phyloP scores from a whole-genome alignment of 2,329 filamentous ascomycete genomes.

The Alternaria alternata region DNA sequence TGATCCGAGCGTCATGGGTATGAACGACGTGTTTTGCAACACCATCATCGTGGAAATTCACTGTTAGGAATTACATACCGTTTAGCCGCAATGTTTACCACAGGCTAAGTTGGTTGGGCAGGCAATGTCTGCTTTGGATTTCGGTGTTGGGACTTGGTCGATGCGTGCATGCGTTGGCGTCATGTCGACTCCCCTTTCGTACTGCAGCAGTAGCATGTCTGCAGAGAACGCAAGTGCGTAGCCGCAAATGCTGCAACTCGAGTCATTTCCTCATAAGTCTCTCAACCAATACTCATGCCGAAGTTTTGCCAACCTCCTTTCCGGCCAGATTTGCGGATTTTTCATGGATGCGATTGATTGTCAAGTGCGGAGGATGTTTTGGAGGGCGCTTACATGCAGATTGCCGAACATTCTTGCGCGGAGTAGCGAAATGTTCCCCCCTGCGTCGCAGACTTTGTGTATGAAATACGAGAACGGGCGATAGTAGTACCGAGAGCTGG shows the following conservation, averaged over 20 bases:
- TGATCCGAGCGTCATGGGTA: not conserved
- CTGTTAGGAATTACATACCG: not conserved
- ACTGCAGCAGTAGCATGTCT: constrained; percentile 31
- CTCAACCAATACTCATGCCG: constrained; percentile 10
- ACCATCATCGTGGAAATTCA: not conserved
- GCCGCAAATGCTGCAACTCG: constrained; percentile 23
- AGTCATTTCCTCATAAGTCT: constrained; percentile 25
- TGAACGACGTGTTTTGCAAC: not conserved
- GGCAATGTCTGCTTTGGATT: constrained; percentile 10
- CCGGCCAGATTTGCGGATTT: constrained; percentile 1
- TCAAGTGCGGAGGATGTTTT: constrained; percentile 4
- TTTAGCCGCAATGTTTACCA: constrained; percentile 14
- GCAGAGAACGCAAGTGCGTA: constrained; percentile 21
- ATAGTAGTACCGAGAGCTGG: constrained; percentile 29
- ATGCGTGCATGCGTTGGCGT: constrained; percentile 40
- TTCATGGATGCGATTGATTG: constrained; percentile 7
- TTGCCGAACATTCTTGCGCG: constrained; percentile 13
- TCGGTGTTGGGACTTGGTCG: constrained; percentile 28
- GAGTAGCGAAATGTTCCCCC: constrained; percentile 22
- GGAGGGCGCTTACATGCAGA: constrained; percentile 33
- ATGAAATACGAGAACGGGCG: constrained; percentile 18
- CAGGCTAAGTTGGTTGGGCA: constrained; percentile 36
- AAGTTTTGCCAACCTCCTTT: constrained; percentile 1
- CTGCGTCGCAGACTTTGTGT: constrained; percentile 39
- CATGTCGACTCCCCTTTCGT: constrained; percentile 38